phyloP scores from a whole-genome alignment of 352 stramenopile species.

The Globisporangium abappressorium region DNA sequence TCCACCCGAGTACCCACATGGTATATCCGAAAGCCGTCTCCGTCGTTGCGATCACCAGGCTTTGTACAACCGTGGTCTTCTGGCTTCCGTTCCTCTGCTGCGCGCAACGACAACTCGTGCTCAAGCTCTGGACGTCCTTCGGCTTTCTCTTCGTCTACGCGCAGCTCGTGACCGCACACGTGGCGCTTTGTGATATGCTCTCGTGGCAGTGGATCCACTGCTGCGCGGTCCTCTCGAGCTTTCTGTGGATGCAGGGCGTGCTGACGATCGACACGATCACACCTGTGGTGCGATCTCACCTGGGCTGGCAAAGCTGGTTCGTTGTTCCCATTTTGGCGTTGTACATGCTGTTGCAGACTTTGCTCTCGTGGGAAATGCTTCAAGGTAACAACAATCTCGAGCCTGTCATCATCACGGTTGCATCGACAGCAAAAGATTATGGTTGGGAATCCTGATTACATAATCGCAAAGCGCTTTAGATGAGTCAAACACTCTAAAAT shows the following conservation, averaged over 20 bases:
- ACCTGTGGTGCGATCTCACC: conserved; percentile 6
- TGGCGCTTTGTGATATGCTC: conserved; percentile 16
- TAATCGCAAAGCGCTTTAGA: background rate
- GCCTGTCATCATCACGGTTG: background rate
- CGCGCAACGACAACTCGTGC: conserved; percentile 17
- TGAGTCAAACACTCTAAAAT: background rate
- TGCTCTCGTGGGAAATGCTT: conserved; percentile 7
- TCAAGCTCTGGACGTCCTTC: conserved; percentile 23
- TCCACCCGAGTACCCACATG: background rate
- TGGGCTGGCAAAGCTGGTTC: conserved; percentile 10
- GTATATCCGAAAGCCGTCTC: background rate
- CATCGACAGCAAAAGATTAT: background rate
- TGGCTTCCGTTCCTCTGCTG: conserved; percentile 1
- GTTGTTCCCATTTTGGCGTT: background rate
- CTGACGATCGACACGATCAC: conserved; percentile 23
- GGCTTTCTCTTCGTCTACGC: conserved; percentile 22
- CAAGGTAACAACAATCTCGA: background rate
- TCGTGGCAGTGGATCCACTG: conserved; percentile 9
- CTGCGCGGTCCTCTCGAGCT: conserved; percentile 6
- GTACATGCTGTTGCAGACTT: conserved; percentile 9
- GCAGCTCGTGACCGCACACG: conserved; percentile 15
- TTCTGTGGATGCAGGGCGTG: conserved; percentile 24
- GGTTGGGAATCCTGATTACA: background rate
- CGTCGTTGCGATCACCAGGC: too few relatives aligned
- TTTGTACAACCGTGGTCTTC: background rate